Percentiles rank a stretch among this genome's conserved stretches.
phyloP scores from a whole-genome alignment of 306 rosid genomes.

The Acacia melanoxylon region DNA sequence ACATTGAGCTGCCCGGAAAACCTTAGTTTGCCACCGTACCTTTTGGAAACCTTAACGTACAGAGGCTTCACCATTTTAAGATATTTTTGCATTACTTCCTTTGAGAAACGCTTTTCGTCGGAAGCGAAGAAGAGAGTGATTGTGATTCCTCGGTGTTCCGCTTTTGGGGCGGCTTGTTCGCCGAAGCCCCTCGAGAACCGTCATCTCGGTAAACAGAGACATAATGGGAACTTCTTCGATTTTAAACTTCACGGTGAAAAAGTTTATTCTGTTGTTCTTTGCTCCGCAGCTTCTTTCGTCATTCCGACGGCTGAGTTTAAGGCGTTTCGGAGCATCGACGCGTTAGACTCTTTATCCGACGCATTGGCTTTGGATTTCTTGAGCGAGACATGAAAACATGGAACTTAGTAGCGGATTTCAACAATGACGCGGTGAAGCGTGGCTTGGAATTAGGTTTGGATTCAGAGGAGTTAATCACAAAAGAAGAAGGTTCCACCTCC shows the following conservation, averaged over 20 bases:
- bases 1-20: conserved; percentile 57
- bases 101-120: conserved; percentile 77
- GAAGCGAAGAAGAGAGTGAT: conserved; percentile 28
- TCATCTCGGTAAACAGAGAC: conserved; percentile 80
- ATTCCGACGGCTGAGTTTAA: not conserved
- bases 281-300: conserved; percentile 2
- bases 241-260: conserved; percentile 74
- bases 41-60: conserved; percentile 72
- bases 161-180: conserved; percentile 38
- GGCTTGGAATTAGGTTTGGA: conserved; percentile 62
- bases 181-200: conserved; percentile 54
- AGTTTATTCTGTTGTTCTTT: conserved; percentile 40
- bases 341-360: conserved; percentile 41
- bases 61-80: conserved; percentile 88
- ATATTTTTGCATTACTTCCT: conserved; percentile 83
- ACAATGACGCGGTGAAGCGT: conserved; percentile 59
- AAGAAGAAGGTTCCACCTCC: conserved; percentile 57
- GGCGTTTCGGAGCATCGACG: conserved; percentile 32
- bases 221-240: conserved; percentile 88
- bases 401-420: conserved; percentile 86
- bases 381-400: conserved; percentile 74
- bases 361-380: conserved; percentile 56
- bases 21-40: conserved; percentile 67
- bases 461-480: conserved; percentile 46
- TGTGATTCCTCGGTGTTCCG: conserved; percentile 47